These are phyloP conservation scores for Anisodus acutangulus DNA, from an alignment of 257 asterid species.

Conservation along the genomic window DNA sequence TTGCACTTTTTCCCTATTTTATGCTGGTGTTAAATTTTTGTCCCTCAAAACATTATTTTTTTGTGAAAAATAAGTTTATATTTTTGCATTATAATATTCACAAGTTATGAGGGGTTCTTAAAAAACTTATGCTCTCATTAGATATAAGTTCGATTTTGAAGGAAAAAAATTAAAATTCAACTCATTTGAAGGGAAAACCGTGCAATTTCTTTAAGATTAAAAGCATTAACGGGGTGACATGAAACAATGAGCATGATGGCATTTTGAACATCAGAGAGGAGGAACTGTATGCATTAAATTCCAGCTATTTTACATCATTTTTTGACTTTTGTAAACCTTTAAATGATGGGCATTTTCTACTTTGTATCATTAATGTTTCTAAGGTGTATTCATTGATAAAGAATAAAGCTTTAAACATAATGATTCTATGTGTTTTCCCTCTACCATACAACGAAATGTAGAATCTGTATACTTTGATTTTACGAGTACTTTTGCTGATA, in stretches of 20 bases:
- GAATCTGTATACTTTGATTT: background rate
- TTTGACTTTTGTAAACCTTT: slow-evolving; percentile 34
- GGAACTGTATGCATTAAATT: slow-evolving; percentile 16
- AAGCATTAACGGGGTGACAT: background rate
- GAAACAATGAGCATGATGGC: background rate
- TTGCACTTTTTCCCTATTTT: too few species aligned
- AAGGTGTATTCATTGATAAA: slow-evolving; percentile 19
- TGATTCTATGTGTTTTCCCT: slow-evolving; percentile 28
- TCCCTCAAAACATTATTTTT: too few species aligned
- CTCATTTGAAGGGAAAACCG: too few species aligned
- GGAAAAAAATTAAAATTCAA: too few species aligned
- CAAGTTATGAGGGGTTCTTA: too few species aligned
- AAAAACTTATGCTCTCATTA: too few species aligned
- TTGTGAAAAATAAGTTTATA: too few species aligned
- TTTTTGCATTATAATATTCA: too few species aligned
- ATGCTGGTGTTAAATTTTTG: too few species aligned
- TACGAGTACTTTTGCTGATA: background rate
- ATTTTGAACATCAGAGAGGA: background rate
- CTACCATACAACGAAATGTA: background rate
- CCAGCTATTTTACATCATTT: slow-evolving; percentile 31
- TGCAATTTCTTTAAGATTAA: too few species aligned
- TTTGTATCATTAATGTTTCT: slow-evolving; percentile 40
- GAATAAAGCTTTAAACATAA: slow-evolving; percentile 34
- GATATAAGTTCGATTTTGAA: too few species aligned
- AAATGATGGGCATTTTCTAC: slow-evolving; percentile 36